Evolutionary conservation across 805 yeast species (phyloP), one percentile per base, ranked within the genome.

Genomic region (Monosporozyma unispora): DNA sequence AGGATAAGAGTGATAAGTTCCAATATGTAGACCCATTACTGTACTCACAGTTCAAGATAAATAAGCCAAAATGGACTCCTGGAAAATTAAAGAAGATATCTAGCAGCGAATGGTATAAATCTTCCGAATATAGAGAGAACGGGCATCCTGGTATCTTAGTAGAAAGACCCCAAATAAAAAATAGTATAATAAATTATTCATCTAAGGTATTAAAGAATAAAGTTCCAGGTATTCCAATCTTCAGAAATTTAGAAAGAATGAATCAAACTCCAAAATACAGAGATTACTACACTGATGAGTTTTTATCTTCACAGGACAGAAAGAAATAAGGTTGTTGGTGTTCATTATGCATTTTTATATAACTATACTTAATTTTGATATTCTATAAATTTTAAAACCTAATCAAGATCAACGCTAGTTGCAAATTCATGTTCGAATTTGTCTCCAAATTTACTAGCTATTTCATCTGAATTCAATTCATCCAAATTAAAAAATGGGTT

Each of bases 221-320:
- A 18, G 48, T 58, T 1, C 68, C 73, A 6, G 55, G 64, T 1
- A 50, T 80, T 21, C 91, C 90, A 1, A 68, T 73, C 4, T 82
- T 82, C 61, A 77, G 74, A 53, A 80, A 81, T 58, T 79, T 82
- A 8, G 90, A 84, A 54, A 80, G 78, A 60, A 84, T 86, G 4
- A 69, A 70, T 48, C 67, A 70, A 19, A 68, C 76, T 11, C 68
- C 77, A 1, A 71, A 69, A 46, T 52, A 48, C 40, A 47, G 44
- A 22, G 56, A 54, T 28, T 44, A 39, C 11, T 39, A 19, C 22
- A 21, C 21, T 21, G 25, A 19, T 7, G 25, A 39, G 4, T 12
- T 19, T 25, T 35, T 11, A 6, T 11, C n/a, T n/a, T 31, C 19
- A 25, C 11, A 18, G 14, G 29, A 37, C 14, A 9, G 14, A 14